These are phyloP conservation scores for Discostella pseudostelligera DNA, from an alignment of 108 stramenopile species.

Conservation along the genomic window DNA sequence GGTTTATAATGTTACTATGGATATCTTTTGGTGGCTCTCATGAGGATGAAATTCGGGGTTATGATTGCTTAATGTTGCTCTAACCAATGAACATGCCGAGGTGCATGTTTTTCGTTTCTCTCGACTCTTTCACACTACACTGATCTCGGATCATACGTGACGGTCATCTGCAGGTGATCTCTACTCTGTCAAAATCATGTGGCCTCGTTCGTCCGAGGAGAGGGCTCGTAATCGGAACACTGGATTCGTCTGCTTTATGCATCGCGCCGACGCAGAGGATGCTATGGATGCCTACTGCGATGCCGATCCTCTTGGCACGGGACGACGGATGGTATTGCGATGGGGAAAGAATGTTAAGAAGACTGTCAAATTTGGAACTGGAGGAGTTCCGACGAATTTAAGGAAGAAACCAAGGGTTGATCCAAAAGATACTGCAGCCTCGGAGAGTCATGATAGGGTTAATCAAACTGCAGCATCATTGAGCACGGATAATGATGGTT, in stretches of 20 bases:
- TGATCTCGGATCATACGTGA: not conserved
- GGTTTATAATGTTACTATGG: conserved; percentile 11
- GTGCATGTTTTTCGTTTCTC: conserved; percentile 18
- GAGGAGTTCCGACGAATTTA: conserved; percentile 45
- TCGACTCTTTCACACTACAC: conserved; percentile 38
- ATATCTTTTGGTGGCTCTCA: not conserved
- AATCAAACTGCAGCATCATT: not conserved
- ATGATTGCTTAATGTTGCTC: not conserved
- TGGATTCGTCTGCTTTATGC: conserved; percentile 89
- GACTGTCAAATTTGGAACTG: conserved; percentile 51
- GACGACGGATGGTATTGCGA: conserved; percentile 59
- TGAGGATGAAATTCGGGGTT: not conserved
- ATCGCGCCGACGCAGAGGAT: conserved; percentile 83
- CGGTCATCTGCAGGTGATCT: conserved; percentile 3
- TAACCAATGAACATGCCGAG: conserved; percentile 8
- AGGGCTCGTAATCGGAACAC: conserved; percentile 77
- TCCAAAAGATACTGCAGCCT: not conserved
- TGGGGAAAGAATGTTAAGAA: conserved; percentile 85
- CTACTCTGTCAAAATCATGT: conserved; percentile 94
- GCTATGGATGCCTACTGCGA: conserved; percentile 85
- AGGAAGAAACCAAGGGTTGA: conserved; percentile 31
- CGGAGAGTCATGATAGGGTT: not conserved
- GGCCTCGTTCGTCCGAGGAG: conserved; percentile 89
- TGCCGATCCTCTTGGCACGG: conserved; percentile 69
- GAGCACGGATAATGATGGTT: not conserved